phyloP scores from a whole-genome alignment of 495 filamentous ascomycete species.

The Amniculicola lignicola region DNA sequence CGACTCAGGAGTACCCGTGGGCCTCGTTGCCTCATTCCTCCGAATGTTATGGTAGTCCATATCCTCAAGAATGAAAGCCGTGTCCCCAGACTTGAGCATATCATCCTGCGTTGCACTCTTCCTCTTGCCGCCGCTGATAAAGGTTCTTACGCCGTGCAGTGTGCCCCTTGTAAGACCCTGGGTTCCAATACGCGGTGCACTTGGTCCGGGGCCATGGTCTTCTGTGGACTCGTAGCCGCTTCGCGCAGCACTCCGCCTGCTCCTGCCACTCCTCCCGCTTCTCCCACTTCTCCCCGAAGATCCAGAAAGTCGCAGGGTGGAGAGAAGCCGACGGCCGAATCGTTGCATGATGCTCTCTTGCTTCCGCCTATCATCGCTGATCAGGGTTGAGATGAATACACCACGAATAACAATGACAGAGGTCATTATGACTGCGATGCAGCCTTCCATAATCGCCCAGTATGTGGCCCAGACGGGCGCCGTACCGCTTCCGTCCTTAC shows the following conservation, averaged over 20 bases:
- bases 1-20: not conserved
- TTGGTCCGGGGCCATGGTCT: not conserved
- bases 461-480: slow-evolving; percentile 5
- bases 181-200: not conserved
- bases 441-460: slow-evolving; percentile 1
- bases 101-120: not conserved
- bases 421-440: slow-evolving; percentile 1
- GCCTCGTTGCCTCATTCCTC: not conserved
- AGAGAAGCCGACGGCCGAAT: slow-evolving; percentile 1
- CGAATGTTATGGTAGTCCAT: slow-evolving; percentile 3
- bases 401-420: slow-evolving; percentile 7
- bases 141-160: slow-evolving; percentile 4
- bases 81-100: slow-evolving; percentile 5
- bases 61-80: slow-evolving; percentile 1
- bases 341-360: slow-evolving; percentile 7
- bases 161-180: slow-evolving; percentile 3
- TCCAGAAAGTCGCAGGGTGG: slow-evolving; percentile 5
- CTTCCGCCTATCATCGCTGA: slow-evolving; percentile 5
- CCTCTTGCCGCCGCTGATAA: slow-evolving; percentile 5
- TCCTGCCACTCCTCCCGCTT: not conserved
- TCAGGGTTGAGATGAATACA: slow-evolving; percentile 1
- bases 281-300: not conserved
- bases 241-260: too few species aligned
- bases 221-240: too few species aligned
- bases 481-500: slow-evolving; percentile 4